phyloP scores from a whole-genome alignment of 352 stramenopile genomes.

The Pythium sp. region DNA sequence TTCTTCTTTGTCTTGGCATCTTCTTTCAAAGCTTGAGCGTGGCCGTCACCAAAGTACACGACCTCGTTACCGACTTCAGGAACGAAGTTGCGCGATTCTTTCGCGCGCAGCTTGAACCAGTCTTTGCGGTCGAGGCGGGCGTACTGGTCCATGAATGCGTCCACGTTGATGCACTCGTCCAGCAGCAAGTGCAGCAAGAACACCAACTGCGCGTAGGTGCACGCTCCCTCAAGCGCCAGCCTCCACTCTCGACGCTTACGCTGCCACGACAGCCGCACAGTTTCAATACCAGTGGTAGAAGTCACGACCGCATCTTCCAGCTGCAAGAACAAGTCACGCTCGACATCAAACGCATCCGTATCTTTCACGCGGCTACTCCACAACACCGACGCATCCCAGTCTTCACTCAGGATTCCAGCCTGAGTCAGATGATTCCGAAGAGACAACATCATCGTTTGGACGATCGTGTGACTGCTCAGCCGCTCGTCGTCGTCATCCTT shows the following conservation, averaged over 20 bases:
- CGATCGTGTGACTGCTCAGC: constrained; percentile 41
- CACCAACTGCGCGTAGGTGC: constrained; percentile 70
- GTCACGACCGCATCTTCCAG: constrained; percentile 56
- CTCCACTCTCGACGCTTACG: constrained; percentile 74
- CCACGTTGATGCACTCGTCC: constrained; percentile 75
- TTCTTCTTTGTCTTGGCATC: constrained; percentile 78
- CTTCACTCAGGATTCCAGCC: constrained; percentile 45
- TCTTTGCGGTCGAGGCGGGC: constrained; percentile 67
- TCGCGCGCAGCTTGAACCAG: constrained; percentile 73
- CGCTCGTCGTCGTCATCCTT: constrained; percentile 33
- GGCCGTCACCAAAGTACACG: constrained; percentile 80
- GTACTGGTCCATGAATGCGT: constrained; percentile 78
- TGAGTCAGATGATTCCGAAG: constrained; percentile 53
- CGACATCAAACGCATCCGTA: constrained; percentile 27
- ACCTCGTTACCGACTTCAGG: constrained; percentile 61
- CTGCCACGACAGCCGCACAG: constrained; percentile 67
- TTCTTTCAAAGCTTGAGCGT: constrained; percentile 74
- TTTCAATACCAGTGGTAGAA: constrained; percentile 35
- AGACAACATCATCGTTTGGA: constrained; percentile 62
- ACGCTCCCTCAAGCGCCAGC: constrained; percentile 54
- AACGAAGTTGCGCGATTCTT: constrained; percentile 75
- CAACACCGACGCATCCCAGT: constrained; percentile 39
- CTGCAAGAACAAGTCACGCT: constrained; percentile 48
- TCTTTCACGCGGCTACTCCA: constrained; percentile 46
- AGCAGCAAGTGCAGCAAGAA: constrained; percentile 72